Evolutionary conservation across 2,329 filamentous ascomycete species (phyloP).

Genomic region (Chaetomium olivaceum): DNA sequence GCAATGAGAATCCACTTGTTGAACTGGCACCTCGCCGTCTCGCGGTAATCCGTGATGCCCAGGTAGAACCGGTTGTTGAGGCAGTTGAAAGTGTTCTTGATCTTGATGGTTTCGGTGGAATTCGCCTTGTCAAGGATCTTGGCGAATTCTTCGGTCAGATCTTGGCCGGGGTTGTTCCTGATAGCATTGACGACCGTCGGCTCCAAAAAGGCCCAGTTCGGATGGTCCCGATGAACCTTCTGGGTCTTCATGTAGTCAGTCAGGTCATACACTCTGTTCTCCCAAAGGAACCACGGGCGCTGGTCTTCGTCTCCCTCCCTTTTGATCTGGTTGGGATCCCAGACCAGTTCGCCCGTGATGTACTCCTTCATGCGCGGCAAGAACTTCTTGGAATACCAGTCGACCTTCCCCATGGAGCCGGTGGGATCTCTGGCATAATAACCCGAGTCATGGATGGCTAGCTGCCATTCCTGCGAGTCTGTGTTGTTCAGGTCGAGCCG

Average conservation of each 20-base stretch:
- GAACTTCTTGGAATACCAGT: slow-evolving; percentile 80
- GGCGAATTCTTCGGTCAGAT: slow-evolving; percentile 71
- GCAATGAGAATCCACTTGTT: slow-evolving; percentile 89
- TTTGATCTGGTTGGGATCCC: slow-evolving; percentile 59
- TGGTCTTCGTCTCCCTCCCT: slow-evolving; percentile 65
- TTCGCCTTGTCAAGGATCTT: slow-evolving; percentile 53
- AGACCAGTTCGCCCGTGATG: slow-evolving; percentile 85
- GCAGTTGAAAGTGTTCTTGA: slow-evolving; percentile 73
- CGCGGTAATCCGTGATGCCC: slow-evolving; percentile 82
- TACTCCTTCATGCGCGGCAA: slow-evolving; percentile 78
- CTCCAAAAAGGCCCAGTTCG: slow-evolving; percentile 72
- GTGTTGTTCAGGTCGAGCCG: slow-evolving; percentile 43
- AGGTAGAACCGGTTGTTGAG: slow-evolving; percentile 81
- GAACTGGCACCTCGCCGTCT: slow-evolving; percentile 72
- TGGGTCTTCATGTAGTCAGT: slow-evolving; percentile 88
- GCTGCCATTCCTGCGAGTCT: slow-evolving; percentile 38
- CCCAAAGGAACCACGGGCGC: slow-evolving; percentile 78
- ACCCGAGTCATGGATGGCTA: slow-evolving; percentile 72
- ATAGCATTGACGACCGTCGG: slow-evolving; percentile 65
- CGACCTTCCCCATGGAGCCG: slow-evolving; percentile 59
- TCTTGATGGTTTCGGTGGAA: slow-evolving; percentile 49
- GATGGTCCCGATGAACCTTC: slow-evolving; percentile 50
- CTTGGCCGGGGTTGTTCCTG: slow-evolving; percentile 72
- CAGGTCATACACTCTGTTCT: slow-evolving; percentile 79
- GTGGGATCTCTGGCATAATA: slow-evolving; percentile 54